Evolutionary conservation across 2,329 filamentous ascomycete genomes (phyloP), one percentile per base, ranked within the genome.

Genomic region (Fusarium temperatum): DNA sequence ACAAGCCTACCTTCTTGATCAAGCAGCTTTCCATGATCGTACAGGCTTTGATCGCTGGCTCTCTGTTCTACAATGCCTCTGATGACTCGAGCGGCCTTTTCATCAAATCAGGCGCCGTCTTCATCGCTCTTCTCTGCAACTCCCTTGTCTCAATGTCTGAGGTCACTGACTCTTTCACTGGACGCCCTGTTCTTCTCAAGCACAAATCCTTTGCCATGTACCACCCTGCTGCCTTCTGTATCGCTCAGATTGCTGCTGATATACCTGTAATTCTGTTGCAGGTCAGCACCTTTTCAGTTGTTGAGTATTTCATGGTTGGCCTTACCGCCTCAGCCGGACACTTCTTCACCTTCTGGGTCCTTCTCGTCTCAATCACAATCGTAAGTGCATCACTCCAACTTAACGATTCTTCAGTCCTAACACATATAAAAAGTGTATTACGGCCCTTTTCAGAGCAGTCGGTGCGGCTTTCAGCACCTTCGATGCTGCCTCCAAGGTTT

Each of bases 31-130:
- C 87, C 0, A 90, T 88, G 4, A 76, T 92, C 13, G 75, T 85
- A 0, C 89, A 92, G 75, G 90, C 91, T 0, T 80, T 93, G 10
- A 88, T 93, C 65, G 85, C 87, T 4, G 91, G 91, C 12, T 92
- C 90, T 0, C 84, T 93, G 8, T 93, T 93, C 81, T 93, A 93
- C 81, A 86, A 90, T 63, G 88, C 90, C 0, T 87, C 90, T 0
- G 67, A 82, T 30, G 89, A 87, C 56, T 89, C 89, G 0, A 84
- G 81, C 2, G 91, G 91, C 14, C 81, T 93, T 1, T 93, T 93
- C 78, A 78, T 88, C 74, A 92, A 92, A 75, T 86, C 87, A 0
- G 92, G 91, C 59, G 87, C 90, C 0, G 81, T 91, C 9, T 93
- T 93, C 84, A 87, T 93, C 57, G 84, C 90, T 2, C 83, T 93